Evolutionary conservation across 2,329 filamentous ascomycete species (phyloP).

Genomic region (Trichoderma polysporum): DNA sequence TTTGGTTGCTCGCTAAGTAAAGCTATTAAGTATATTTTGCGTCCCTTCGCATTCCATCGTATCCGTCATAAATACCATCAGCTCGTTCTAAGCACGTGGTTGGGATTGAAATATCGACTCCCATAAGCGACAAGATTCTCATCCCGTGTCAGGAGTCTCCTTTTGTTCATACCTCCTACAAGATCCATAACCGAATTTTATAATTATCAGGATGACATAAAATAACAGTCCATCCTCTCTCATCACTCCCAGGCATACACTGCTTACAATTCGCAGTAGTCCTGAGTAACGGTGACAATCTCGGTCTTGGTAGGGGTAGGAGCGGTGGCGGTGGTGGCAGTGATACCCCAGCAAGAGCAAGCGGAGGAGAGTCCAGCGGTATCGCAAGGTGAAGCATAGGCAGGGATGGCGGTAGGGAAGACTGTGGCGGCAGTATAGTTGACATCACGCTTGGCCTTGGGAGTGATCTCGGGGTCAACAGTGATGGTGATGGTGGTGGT

Average conservation of each 20-base stretch:
- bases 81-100: not conserved
- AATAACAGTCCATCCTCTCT: not conserved
- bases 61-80: not conserved
- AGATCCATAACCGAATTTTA: not conserved
- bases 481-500: constrained; percentile 42
- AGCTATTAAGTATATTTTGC: not conserved
- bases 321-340: constrained; percentile 39
- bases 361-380: constrained; percentile 40
- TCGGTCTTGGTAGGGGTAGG: constrained; percentile 40
- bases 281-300: constrained; percentile 43
- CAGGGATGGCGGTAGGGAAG: constrained; percentile 36
- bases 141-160: not conserved
- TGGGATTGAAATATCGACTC: not conserved
- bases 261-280: constrained; percentile 40
- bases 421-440: constrained; percentile 35
- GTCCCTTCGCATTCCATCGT: not conserved
- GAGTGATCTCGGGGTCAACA: constrained; percentile 34
- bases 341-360: constrained; percentile 48
- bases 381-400: constrained; percentile 43
- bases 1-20: not conserved
- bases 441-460: constrained; percentile 31
- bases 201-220: not conserved
- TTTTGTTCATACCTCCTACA: not conserved
- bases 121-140: not conserved
- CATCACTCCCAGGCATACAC: not conserved